Evolutionary conservation across 2,329 filamentous ascomycete genomes (phyloP), one percentile per base, ranked within the genome.

Genomic region (Cladosporium phlei): DNA sequence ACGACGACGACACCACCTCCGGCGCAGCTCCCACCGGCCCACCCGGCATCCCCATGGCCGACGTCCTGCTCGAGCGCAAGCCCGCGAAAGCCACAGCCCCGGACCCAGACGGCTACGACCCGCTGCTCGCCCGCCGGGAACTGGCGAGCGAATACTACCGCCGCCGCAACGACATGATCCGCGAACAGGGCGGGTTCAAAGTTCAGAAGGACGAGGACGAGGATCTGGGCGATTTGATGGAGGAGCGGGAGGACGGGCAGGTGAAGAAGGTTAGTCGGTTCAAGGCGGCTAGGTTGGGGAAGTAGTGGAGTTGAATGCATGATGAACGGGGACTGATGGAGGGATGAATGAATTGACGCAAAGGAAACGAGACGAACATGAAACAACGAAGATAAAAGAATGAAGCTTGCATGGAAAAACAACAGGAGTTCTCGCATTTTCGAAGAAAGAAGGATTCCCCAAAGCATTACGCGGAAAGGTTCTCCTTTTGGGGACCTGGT

Each of bases 131-230:
- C 40, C 78, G 85, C 44, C 82, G 86, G 52, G 85, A 95, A 64
- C 82, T 95, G 11, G 83, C 86, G 6, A 79, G 80, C 28, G 86
- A 94, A 61, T 95, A 95, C 65, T 85, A 95, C 64, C 82, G 80
- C 34, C 75, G 87, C 65, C 84, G 91, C 16, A 95, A 90, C 62
- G 80, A 79, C 59, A 83, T 94, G 67, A 89, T 96, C 45, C 81
- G 88, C 55, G 78, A 82, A 56, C 81, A 93, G 57, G 89, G 89
- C 42, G 89, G 89, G 3, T 95, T 95, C 64, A 69, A 85, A 57
- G 57, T 63, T 2, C 77, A 80, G 22, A 45, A 46, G 3, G 59
- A 85, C 56, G 63, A 68, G 8, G 78, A 81, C 48, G 79, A 88
- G 49, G 82, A 88, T 50, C 74, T 79, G 43, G 77, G 75, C 35